phyloP scores from a whole-genome alignment of 768 basidiomycete genomes.

The Tulasnella sp. region DNA sequence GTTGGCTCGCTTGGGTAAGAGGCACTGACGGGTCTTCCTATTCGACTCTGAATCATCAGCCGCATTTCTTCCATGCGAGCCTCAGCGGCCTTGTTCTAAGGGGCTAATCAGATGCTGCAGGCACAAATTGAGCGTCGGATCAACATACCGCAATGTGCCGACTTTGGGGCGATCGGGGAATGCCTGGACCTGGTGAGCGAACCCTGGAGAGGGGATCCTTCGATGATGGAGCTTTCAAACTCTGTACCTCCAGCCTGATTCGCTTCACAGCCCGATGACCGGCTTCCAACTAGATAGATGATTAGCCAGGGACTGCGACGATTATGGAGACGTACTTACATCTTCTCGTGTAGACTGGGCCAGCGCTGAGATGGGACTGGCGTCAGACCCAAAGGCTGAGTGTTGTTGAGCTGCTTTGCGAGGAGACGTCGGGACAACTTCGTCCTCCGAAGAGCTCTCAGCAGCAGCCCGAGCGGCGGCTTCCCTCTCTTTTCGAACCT shows the following conservation, averaged over 20 bases:
- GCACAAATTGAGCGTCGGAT: not conserved
- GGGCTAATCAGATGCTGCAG: conserved; percentile 22
- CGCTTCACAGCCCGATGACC: conserved; percentile 66
- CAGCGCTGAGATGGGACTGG: conserved; percentile 31
- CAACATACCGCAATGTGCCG: conserved; percentile 30
- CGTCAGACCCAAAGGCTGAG: not conserved
- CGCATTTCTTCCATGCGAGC: conserved; percentile 80
- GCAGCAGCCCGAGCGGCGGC: conserved; percentile 8
- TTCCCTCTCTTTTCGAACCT: not conserved
- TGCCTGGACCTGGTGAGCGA: conserved; percentile 11
- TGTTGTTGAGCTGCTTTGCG: not conserved
- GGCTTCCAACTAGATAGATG: conserved; percentile 50
- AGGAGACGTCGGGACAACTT: not conserved
- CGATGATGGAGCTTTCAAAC: conserved; percentile 20
- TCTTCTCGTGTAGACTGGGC: conserved; percentile 56
- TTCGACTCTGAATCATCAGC: conserved; percentile 45
- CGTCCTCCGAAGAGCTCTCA: not conserved
- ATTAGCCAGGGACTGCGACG: not conserved
- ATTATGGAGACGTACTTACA: conserved; percentile 37
- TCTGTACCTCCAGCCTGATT: conserved; percentile 54
- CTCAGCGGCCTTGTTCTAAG: conserved; percentile 64
- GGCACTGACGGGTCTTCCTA: not conserved
- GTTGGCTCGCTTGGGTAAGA: conserved; percentile 36
- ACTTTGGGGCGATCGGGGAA: conserved; percentile 32
- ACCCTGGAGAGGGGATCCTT: conserved; percentile 13